Conservation (phyloP, 192 early-diverging fungal species). For the Mortierella antarctica region DNA sequence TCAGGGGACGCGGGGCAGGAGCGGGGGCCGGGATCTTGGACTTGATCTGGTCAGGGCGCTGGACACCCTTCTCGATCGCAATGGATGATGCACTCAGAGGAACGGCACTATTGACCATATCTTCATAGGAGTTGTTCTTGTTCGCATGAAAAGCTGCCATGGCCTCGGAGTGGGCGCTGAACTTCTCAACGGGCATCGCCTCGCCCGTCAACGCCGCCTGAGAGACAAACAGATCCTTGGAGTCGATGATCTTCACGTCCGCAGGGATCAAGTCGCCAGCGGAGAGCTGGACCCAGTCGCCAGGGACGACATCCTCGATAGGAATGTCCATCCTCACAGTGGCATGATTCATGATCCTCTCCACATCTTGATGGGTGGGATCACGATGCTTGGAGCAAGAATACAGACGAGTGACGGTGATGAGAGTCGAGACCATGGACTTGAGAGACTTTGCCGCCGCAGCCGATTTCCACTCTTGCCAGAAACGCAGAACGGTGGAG, state of each 20-base stretch:
- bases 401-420: conserved; percentile 53
- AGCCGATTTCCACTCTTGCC: conserved; percentile 57
- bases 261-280: conserved; percentile 59
- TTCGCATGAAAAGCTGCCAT: conserved; percentile 11
- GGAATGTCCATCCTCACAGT: conserved; percentile 47
- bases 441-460: conserved; percentile 34
- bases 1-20: not conserved
- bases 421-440: conserved; percentile 44
- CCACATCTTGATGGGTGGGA: conserved; percentile 43
- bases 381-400: conserved; percentile 43
- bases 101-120: conserved; percentile 6
- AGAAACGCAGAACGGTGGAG: conserved; percentile 52
- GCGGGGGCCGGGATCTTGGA: no score
- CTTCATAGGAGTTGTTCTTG: conserved; percentile 15
- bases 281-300: conserved; percentile 56
- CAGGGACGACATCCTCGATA: conserved; percentile 56
- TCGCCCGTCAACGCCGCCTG: conserved; percentile 61
- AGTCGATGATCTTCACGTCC: conserved; percentile 53
- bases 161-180: conserved; percentile 17
- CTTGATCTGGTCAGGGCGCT: not conserved
- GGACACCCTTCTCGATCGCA: conserved; percentile 12
- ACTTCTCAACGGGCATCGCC: conserved; percentile 62
- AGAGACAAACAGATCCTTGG: conserved; percentile 61
- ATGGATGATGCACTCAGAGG: conserved; percentile 20
- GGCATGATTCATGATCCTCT: conserved; percentile 19